phyloP scores from a whole-genome alignment of 1,284 basidiomycete genomes.

The Anthracocystis walkeri region DNA sequence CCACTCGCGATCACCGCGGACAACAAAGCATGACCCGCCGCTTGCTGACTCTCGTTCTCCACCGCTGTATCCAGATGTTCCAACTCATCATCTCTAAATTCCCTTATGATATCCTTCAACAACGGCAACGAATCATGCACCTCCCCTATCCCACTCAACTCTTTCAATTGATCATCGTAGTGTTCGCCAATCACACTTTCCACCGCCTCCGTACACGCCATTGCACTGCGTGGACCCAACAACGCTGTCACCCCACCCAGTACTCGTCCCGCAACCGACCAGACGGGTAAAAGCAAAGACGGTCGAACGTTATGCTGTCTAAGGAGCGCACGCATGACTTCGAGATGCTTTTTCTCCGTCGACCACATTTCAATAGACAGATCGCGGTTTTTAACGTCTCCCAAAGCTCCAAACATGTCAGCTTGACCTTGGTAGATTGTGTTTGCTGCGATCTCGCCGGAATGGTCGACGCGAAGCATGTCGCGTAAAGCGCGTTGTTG shows the following conservation, averaged over 20 bases:
- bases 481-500: constrained; percentile 54
- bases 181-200: constrained; percentile 98
- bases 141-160: constrained; percentile 47
- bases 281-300: constrained; percentile 83
- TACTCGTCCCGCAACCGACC: constrained; percentile 85
- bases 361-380: constrained; percentile 92
- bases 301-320: constrained; percentile 86
- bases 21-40: constrained; percentile 89
- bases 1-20: constrained; percentile 86
- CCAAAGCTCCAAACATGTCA: constrained; percentile 59
- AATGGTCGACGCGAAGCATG: constrained; percentile 68
- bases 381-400: constrained; percentile 53
- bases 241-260: constrained; percentile 87
- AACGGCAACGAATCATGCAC: constrained; percentile 80
- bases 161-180: constrained; percentile 79
- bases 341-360: constrained; percentile 91
- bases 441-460: constrained; percentile 68
- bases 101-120: constrained; percentile 80
- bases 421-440: constrained; percentile 69
- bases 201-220: constrained; percentile 98
- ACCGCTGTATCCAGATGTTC: constrained; percentile 94
- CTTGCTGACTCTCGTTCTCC: constrained; percentile 86
- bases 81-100: constrained; percentile 94
- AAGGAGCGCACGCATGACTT: constrained; percentile 85
- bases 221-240: constrained; percentile 91